Base-by-base conservation (phyloP, 164 flowering plant genomes). In the Echeveria elegans region DNA sequence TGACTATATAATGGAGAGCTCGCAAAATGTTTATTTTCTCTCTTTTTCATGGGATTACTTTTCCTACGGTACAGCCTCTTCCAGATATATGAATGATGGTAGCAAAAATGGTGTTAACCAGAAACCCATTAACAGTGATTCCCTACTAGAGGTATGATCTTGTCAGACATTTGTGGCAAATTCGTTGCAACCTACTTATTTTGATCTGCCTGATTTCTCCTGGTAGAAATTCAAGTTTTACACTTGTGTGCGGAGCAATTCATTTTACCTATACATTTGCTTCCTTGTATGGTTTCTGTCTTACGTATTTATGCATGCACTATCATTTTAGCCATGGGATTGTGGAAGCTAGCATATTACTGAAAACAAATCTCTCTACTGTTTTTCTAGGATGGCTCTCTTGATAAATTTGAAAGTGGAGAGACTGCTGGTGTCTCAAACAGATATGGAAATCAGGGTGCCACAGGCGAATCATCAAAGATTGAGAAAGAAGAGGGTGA, bases 401-500 rank as follows among this genome's bases (percentile, higher is more conserved):
- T 45, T 64, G 65, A 64, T 66, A 23, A 64, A 32, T 59, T 65
- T 15, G 77, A 70, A 38, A 80, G 77, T 76, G 83, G 81, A 71
- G 74, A 36, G 36, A 14, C 30, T 12, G 14, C 63, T 12, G 80
- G 80, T 71, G 67, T 68, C 26, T 47, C 72, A 40, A 77, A 72
- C 63, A 63, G n/a, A 11, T 24, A 65, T 62, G 70, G 71, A 65
- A 66, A 48, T 70, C 68, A 64, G 45, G 78, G 75, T 37, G 80
- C 67, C 56, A 63, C 72, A 38, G 68, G 36, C 48, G 80, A 71
- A 28, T 71, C 75, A 10, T 64, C 75, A 34, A 84, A 77, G 76
- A 52, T 62, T 53, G 91, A 85, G 74, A 86, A 79, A 68, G 91
- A 86, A 72, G 91, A 86, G 74, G 91, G 91, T 56, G 91, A 86